A percentile compares a stretch with the other conserved stretches of the same genome.
Evolutionary conservation across 2,329 filamentous ascomycete genomes (phyloP).

Genomic region (Incumbomyces lentus): DNA sequence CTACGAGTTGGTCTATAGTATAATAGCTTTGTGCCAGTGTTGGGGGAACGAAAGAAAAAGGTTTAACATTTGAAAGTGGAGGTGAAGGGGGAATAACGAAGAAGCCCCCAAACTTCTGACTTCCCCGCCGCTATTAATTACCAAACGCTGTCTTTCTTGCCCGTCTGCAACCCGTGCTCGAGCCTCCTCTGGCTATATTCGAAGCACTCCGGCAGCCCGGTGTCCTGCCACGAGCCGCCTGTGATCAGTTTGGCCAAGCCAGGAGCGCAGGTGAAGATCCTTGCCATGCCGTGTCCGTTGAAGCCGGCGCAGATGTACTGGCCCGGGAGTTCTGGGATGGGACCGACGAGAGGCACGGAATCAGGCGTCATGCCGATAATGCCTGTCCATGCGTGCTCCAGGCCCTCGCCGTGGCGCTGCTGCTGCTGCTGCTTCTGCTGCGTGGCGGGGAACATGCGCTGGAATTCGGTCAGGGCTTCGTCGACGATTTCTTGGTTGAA

Average conservation of each 20-base stretch:
- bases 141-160: constrained; percentile 4
- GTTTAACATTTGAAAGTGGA: too few species aligned
- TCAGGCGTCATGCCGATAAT: constrained; percentile 40
- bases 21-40: too few species aligned
- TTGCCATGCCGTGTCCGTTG: constrained; percentile 39
- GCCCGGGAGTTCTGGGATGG: constrained; percentile 30
- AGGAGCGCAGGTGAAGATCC: constrained; percentile 40
- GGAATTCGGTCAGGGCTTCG: constrained; percentile 28
- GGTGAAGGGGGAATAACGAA: too few species aligned
- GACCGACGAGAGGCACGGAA: constrained; percentile 38
- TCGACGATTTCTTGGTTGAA: constrained; percentile 32
- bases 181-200: constrained; percentile 24
- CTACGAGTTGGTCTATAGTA: too few species aligned
- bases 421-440: background rate
- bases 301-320: constrained; percentile 43
- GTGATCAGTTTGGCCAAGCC: constrained; percentile 34
- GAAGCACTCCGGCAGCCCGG: constrained; percentile 30
- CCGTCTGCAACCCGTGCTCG: background rate
- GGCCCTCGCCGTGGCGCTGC: constrained; percentile 31
- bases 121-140: too few species aligned
- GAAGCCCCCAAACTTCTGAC: too few species aligned
- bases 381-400: constrained; percentile 37
- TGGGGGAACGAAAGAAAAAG: too few species aligned
- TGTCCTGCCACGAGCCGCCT: constrained; percentile 30
- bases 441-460: constrained; percentile 26